Evolutionary conservation across 1,139 yeast species (phyloP), one percentile per base, ranked within the genome.

Genomic region (Candida tunisiensis): DNA sequence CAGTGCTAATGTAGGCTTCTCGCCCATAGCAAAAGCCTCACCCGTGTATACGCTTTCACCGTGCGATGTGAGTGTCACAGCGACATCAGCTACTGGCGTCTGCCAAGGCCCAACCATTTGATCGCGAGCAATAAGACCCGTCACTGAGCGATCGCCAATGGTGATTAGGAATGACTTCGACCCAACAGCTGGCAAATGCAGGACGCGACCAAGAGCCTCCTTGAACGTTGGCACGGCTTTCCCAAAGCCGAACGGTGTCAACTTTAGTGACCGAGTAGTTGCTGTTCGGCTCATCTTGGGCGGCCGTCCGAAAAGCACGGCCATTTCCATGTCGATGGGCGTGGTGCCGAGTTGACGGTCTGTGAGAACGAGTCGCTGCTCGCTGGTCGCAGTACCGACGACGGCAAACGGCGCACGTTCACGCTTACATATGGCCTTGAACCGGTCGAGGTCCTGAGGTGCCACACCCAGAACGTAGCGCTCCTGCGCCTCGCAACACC

Each of bases 41-140:
- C 99, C 99, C 15, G 93, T 75, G 34, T 74, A 54, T 28, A 78
- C 55, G 6, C 64, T 60, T 29, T 72, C 77, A 41, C 93, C 95
- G 30, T 82, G 65, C 3, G 95, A 79, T 0, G 96, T 75, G 34
- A 80, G 75, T 12, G 98, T 85, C 30, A 88, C 95, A 53, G 94
- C 98, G 32, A 83, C 95, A 51, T 91, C 96, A n/a, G 98, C 91
- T 15, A 91, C 98, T 24, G 99, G 98, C 5, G 78, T 85, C 62
- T 91, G 99, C 96, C 98, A 91, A 46, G 98, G 98, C 25, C 99
- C 99, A 34, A 91, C 96, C 77, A 85, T 77, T 60, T 91, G 99
- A 51, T 91, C 99, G 50, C 98, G 74, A 45, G 92, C 96, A 36
- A 88, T 79, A 41, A 91, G 67, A 26, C 99, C 99, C 23, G 96